Percentiles rank a stretch among this genome's conserved stretches.
phyloP scores from a whole-genome alignment of 805 yeast genomes.

The Starmerella geochares region DNA sequence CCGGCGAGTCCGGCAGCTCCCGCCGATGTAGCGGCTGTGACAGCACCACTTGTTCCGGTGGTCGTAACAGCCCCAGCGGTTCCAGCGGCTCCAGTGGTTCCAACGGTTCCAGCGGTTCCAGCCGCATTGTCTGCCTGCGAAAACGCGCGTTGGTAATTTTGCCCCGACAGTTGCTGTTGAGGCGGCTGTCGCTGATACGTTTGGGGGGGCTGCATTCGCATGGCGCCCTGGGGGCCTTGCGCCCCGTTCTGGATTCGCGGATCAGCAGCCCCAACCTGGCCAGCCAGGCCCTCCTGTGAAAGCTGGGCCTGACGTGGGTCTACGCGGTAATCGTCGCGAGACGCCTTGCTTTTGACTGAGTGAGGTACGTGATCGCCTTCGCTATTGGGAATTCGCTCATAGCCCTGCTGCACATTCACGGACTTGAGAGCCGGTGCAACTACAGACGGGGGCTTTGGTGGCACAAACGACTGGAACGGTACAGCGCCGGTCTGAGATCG shows the following conservation, averaged over 20 bases:
- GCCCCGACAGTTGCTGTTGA: slow-evolving; percentile 3
- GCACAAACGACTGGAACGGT: slow-evolving; percentile 7
- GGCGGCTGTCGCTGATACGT: slow-evolving; percentile 2
- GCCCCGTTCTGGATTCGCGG: background rate
- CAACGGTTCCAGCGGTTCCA: no score
- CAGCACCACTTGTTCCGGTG: no score
- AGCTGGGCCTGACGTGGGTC: background rate
- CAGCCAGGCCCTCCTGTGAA: no score
- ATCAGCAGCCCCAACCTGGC: background rate
- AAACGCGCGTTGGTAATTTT: no score
- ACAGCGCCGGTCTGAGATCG: slow-evolving; percentile 7
- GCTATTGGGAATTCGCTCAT: slow-evolving; percentile 1
- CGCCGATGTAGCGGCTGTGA: no score
- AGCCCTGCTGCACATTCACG: slow-evolving; percentile 6
- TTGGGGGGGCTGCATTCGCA: background rate
- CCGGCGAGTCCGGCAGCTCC: no score
- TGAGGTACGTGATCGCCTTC: background rate
- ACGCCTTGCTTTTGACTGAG: slow-evolving; percentile 6
- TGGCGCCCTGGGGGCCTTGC: slow-evolving; percentile 3
- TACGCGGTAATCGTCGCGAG: background rate
- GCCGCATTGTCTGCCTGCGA: no score
- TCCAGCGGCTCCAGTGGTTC: no score
- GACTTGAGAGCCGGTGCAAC: background rate
- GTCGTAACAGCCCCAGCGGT: no score
- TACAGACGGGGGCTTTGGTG: slow-evolving; percentile 4